Evolutionary conservation across 2,329 filamentous ascomycete genomes (phyloP).

Genomic region (Hortaea werneckii): DNA sequence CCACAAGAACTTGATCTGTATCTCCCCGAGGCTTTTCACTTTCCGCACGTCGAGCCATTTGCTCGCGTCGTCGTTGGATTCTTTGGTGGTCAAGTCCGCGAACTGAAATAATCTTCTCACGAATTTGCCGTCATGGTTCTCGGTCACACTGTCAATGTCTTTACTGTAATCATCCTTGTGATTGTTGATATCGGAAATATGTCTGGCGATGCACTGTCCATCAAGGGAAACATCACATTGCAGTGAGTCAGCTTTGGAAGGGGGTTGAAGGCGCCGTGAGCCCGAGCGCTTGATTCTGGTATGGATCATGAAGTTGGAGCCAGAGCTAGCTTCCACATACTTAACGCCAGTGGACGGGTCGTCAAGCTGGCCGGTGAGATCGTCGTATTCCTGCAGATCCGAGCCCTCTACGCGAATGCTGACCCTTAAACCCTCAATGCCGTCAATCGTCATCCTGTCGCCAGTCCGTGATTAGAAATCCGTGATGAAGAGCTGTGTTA

Average conservation of each 20-base stretch:
- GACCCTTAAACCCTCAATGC: not conserved
- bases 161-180: not conserved
- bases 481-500: too few relatives aligned
- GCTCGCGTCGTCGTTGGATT: slow-evolving; percentile 1
- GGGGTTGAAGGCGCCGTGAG: not conserved
- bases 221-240: slow-evolving; percentile 4
- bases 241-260: slow-evolving; percentile 4
- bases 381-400: not conserved
- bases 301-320: slow-evolving; percentile 1
- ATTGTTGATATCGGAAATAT: not conserved
- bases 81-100: not conserved
- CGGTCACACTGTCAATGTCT: too few relatives aligned
- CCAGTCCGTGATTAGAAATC: too few relatives aligned
- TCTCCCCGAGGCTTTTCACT: not conserved
- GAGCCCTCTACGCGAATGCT: not conserved
- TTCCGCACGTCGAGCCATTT: not conserved
- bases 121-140: not conserved
- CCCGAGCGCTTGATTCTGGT: not conserved
- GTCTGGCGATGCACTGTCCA: slow-evolving; percentile 6
- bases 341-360: not conserved
- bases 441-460: not conserved
- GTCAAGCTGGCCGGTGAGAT: not conserved
- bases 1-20: not conserved
- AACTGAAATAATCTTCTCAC: not conserved
- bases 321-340: slow-evolving; percentile 4